Base-by-base conservation (phyloP, 2,329 filamentous ascomycete species). In the Davidsoniella eucalypti region DNA sequence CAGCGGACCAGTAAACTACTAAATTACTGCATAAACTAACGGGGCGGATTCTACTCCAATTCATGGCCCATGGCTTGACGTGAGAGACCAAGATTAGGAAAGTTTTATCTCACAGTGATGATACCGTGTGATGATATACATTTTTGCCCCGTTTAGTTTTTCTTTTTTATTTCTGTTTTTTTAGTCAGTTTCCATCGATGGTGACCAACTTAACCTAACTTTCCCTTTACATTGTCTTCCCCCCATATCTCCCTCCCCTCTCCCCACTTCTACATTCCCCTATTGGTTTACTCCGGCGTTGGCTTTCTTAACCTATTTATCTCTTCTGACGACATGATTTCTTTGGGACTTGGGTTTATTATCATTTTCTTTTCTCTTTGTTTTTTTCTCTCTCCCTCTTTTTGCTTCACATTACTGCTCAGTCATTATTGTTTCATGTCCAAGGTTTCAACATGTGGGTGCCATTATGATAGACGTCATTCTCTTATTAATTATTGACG, bases 1-100 rank as follows among this genome's bases (percentile, higher is more conserved):
- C 65, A 8, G 62, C 66, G 10, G 47, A 50, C 23, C 51, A 47
- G 21, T 52, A 45, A 49, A 17, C 9, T 18, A 29, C 14, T 52
- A 45, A 49, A 17, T 16, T 18, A 29, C 14, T 23, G 37, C 12
- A 37, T 18, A 17, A 23, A 25, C 38, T n/a, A 25, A 17, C 17
- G 14, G 18, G 41, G 17, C 10, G 41, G 25, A 43, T 21, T 43
- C 9, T 17, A 16, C 41, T 25, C 18, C 41, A 16, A 26, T 29
- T 23, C 18, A 16, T 26, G 21, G n/a, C 26, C 26, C 9, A 23
- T 25, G 6, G 12, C 29, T 33, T 12, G 29, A 33, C 29, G 4
- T 33, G 29, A 33, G 29, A 33, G 29, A 9, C 29, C 29, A 33
- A 33, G 29, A 9, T 9, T 33, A 33, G 29, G 29, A 33, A 33